Percentiles rank a stretch among this genome's conserved stretches.
Evolutionary conservation across 73 alveolate genomes (phyloP).

Genomic region (Halteria grandinella): DNA sequence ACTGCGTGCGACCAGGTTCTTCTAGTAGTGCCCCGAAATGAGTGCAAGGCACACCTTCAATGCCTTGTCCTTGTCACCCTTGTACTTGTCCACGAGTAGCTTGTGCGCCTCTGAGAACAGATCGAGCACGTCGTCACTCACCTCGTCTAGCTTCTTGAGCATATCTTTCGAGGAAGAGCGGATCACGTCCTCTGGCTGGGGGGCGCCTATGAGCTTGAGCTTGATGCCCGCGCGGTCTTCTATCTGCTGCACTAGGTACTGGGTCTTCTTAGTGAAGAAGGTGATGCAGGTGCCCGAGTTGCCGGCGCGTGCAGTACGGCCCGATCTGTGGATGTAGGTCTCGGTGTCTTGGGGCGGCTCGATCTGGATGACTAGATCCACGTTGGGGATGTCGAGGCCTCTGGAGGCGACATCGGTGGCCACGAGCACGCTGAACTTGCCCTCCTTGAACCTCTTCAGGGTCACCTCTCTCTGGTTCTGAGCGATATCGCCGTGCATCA

Average conservation of each 20-base stretch:
- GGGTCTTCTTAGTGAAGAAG: conserved; percentile 85
- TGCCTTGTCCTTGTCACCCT: background rate
- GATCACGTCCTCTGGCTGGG: conserved; percentile 67
- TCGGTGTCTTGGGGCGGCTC: conserved; percentile 98
- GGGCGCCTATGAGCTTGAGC: conserved; percentile 62
- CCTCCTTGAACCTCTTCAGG: conserved; percentile 90
- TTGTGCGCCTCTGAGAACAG: conserved; percentile 61
- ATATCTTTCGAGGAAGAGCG: conserved; percentile 49
- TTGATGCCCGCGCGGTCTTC: conserved; percentile 66
- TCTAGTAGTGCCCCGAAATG: background rate
- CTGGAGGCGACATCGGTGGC: conserved; percentile 99
- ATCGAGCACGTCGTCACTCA: conserved; percentile 28
- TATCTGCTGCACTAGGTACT: conserved; percentile 71
- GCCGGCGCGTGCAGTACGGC: conserved; percentile 98
- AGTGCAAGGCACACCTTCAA: background rate
- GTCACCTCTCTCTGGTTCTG: conserved; percentile 94
- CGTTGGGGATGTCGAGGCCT: conserved; percentile 98
- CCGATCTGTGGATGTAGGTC: conserved; percentile 97
- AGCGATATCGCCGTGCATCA: conserved; percentile 91
- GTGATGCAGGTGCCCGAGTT: conserved; percentile 91
- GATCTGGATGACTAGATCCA: conserved; percentile 92
- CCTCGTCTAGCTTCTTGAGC: conserved; percentile 11
- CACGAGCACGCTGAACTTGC: conserved; percentile 89
- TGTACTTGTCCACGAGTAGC: background rate
- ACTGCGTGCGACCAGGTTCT: background rate